Evolutionary conservation across 352 stramenopile genomes (phyloP), one percentile per base, ranked within the genome.

Genomic region (Phytophthora meadii): DNA sequence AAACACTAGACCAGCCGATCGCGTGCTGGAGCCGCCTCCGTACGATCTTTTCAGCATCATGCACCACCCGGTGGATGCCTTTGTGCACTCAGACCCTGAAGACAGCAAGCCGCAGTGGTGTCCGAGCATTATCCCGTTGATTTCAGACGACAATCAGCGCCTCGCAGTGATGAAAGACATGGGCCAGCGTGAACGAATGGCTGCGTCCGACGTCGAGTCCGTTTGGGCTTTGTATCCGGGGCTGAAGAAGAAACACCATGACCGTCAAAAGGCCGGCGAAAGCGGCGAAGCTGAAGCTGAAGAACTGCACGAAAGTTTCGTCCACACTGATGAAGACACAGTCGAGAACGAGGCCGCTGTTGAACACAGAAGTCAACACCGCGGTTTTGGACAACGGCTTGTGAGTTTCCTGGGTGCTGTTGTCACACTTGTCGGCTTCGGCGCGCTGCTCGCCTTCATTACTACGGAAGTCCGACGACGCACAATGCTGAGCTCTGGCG

Each of bases 1-100:
- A 3, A 9, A 51, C 2, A 56, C 51, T 9, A 56, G 48, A 15
- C 66, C 75, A 12, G 74, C 76, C 6, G 42, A 72, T 17, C 53
- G 28, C 3, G 24, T 60, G 3, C 36, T 72, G 5, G 34, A 57
- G 1, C 62, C 68, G 6, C 63, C 68, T 30, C 81, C 85, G 2
- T 95, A 95, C 68, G 84, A 95, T 50, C 90, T 92, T 55, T 93
- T 83, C 72, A 94, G 84, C 60, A 90, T 95, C 69, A 95, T 95
- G 85, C 87, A 95, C 59, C 81, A 90, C 51, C 80, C 85, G 11
- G 53, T 76, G 0, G 75, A 88, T 58, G 87, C 83, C 5, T 95
- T 95, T 40, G 82, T 90, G 32, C 78, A 82, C 50, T 81, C 67
- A 0, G 53, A 54, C 4, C 39, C 51, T 30, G 45, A 58, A 10